These are phyloP conservation scores for Podospora australis DNA, from an alignment of 495 filamentous ascomycete genomes.

Conservation along the genomic window DNA sequence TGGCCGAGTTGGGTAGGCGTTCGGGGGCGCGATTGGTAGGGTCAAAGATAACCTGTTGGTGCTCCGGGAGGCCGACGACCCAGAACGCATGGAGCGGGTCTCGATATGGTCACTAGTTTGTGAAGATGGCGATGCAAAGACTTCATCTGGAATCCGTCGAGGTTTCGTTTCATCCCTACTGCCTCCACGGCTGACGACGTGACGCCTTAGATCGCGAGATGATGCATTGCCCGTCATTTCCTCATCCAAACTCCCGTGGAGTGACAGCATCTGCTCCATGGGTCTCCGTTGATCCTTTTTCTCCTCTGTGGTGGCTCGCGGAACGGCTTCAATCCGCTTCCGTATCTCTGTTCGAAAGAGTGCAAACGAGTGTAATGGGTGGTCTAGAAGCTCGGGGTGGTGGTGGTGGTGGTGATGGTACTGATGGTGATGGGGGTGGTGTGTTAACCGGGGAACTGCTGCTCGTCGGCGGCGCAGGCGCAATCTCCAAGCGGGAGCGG, in stretches of 20 bases:
- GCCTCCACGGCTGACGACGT: constrained; percentile 8
- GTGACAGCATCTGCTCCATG: constrained; percentile 23
- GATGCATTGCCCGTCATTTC: constrained; percentile 16
- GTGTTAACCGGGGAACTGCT: too few relatives aligned
- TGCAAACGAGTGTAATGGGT: neutral
- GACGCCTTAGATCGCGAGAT: constrained; percentile 10
- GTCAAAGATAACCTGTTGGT: constrained; percentile 74
- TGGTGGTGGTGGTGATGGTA: neutral
- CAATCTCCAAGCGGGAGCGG: constrained; percentile 15
- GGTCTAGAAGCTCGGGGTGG: neutral
- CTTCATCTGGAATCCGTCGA: constrained; percentile 17
- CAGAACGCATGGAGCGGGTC: constrained; percentile 47
- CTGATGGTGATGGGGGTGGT: neutral
- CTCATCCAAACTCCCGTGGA: constrained; percentile 26
- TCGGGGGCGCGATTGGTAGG: constrained; percentile 56
- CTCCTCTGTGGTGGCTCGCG: neutral
- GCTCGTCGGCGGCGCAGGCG: constrained; percentile 22
- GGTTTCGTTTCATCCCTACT: constrained; percentile 17
- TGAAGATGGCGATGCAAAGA: constrained; percentile 17
- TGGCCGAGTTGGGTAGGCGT: constrained; percentile 35
- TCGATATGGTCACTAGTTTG: constrained; percentile 21
- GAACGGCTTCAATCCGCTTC: constrained; percentile 9
- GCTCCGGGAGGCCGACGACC: constrained; percentile 53
- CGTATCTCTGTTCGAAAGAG: neutral
- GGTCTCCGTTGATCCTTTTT: neutral